Percentiles rank a stretch among this genome's conserved stretches.
Evolutionary conservation across 495 filamentous ascomycete genomes (phyloP).

Genomic region (Mycothermus thermophilus): DNA sequence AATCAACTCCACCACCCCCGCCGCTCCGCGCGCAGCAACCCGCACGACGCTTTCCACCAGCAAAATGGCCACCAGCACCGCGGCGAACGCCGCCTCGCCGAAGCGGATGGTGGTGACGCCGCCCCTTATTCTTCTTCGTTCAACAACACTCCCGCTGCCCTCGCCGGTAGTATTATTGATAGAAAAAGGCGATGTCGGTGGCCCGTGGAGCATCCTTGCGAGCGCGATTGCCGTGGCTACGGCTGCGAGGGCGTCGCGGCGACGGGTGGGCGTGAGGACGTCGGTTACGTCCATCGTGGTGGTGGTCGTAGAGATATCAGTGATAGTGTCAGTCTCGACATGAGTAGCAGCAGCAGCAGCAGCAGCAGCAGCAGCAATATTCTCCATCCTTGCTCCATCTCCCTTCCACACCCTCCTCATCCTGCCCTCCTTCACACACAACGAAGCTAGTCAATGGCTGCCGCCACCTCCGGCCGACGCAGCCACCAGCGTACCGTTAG

Average conservation of each 20-base stretch:
- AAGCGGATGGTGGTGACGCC: too few relatives aligned
- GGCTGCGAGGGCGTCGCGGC: constrained; percentile 5
- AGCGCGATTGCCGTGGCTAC: constrained; percentile 13
- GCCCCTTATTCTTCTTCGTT: too few relatives aligned
- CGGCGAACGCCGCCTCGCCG: constrained; percentile 13
- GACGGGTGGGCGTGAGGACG: not conserved
- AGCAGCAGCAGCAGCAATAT: too few relatives aligned
- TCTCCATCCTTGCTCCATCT: too few relatives aligned
- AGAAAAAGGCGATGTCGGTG: too few relatives aligned
- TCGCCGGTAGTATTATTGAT: too few relatives aligned
- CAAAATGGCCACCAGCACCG: constrained; percentile 18
- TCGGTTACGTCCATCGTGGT: not conserved
- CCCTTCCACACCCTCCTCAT: not conserved
- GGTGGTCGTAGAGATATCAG: too few relatives aligned
- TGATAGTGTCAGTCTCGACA: too few relatives aligned
- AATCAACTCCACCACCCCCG: constrained; percentile 16
- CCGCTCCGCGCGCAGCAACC: constrained; percentile 10
- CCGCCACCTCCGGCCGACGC: constrained; percentile 4
- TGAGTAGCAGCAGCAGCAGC: too few relatives aligned
- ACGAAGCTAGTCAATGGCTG: constrained; percentile 21
- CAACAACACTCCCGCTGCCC: too few relatives aligned
- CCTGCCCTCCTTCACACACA: not conserved
- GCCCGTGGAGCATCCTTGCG: constrained; percentile 7
- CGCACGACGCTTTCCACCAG: constrained; percentile 14
- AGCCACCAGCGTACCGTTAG: not conserved